Evolutionary conservation across 805 yeast species (phyloP), one percentile per base, ranked within the genome.

Genomic region (Ogataea thermomethanolica): DNA sequence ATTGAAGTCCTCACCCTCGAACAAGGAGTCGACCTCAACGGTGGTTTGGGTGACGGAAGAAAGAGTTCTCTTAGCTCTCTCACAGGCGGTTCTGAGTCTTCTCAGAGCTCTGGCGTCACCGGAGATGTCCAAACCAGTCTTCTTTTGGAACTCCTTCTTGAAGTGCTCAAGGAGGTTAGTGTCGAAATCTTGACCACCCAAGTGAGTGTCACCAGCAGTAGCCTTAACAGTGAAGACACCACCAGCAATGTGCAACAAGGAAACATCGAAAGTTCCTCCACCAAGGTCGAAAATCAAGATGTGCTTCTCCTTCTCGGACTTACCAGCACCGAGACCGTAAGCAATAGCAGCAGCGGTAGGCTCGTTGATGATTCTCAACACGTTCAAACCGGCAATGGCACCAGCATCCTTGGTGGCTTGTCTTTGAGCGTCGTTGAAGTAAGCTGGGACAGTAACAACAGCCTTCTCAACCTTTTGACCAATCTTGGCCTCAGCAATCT

Each of bases 51-150:
- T 88, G 46, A 95, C 85, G 25, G 96, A 89, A 30, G 97, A 91
- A 62, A 90, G 79, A 50, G 97, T 88, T 80, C 98, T 88, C 95
- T 90, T 90, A 53, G 98, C 98, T 73, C 98, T 84, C 79, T 90
- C 98, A 76, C 96, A 89, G 59, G 97, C 96, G 56, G 97, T 90
- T 81, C 97, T 85, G 70, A 90, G 79, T 82, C 97, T 88, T 79
- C 98, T 87, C 67, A 91, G 77, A 51, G 98, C 95, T 79, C 98
- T 87, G 77, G 89, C 96, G 82, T 90, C 89, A 59, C 79, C 55
- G 39, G 95, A 78, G 54, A 91, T 72, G 68, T 91, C 98, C 79
- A 88, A 87, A 84, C 88, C 88, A 82, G 86, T 79, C 81, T 91
- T 90, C 77, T 96, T 82, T 88, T 91, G 90, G 84, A 90, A 91